A percentile compares a stretch with the other conserved stretches of the same genome.
phyloP scores from a whole-genome alignment of 1,284 basidiomycete genomes.

The Heliocybe sulcata region DNA sequence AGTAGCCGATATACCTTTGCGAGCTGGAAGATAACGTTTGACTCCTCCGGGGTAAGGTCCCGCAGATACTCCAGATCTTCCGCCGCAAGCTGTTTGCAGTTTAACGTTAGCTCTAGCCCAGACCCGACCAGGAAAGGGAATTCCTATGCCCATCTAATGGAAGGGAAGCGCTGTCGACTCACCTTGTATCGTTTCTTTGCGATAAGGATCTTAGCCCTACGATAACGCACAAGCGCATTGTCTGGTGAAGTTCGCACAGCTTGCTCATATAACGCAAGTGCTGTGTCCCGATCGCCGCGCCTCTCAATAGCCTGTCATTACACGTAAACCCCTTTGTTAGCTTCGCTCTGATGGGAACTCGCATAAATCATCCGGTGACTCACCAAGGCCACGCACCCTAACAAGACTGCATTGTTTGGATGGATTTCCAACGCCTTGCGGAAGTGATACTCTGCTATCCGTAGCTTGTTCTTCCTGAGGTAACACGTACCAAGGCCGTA shows the following conservation, averaged over 20 bases:
- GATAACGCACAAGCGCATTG: constrained; percentile 86
- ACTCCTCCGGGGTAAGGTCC: constrained; percentile 83
- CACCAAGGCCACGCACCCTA: constrained; percentile 89
- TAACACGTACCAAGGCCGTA: constrained; percentile 96
- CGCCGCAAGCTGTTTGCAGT: constrained; percentile 57
- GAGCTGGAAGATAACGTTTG: constrained; percentile 92
- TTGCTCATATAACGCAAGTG: constrained; percentile 72
- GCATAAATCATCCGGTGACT: constrained; percentile 22
- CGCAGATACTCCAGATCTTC: constrained; percentile 73
- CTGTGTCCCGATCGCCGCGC: constrained; percentile 64
- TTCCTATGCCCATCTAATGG: background rate
- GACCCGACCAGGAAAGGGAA: constrained; percentile 7
- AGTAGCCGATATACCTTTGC: constrained; percentile 82
- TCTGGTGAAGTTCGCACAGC: constrained; percentile 73
- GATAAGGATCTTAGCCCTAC: constrained; percentile 83
- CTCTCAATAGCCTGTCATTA: constrained; percentile 71
- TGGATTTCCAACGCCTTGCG: constrained; percentile 86
- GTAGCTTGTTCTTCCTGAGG: constrained; percentile 83
- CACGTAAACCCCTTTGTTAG: constrained; percentile 15
- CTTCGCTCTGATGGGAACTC: constrained; percentile 4
- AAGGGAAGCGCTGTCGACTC: constrained; percentile 26
- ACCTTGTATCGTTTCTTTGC: constrained; percentile 77
- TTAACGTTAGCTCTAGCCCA: constrained; percentile 4
- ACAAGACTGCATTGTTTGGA: constrained; percentile 82
- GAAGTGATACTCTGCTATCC: constrained; percentile 92